phyloP scores from a whole-genome alignment of 2,329 filamentous ascomycete species.

The Penicillium sp. region DNA sequence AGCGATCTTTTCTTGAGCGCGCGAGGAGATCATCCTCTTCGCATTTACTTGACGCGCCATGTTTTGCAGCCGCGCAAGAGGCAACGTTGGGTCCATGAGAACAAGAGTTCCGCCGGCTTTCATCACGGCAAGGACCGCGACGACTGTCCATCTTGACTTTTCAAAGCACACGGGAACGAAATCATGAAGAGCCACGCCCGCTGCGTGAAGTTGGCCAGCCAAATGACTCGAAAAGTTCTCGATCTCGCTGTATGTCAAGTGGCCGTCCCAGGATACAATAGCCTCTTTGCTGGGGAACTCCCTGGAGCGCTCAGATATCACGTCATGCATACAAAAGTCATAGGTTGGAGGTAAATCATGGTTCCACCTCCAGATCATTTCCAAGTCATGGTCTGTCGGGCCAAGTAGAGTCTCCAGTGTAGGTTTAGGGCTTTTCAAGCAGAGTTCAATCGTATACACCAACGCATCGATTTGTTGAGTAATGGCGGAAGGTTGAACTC shows the following conservation, averaged over 20 bases:
- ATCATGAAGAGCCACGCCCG: slow-evolving; percentile 23
- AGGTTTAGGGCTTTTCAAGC: slow-evolving; percentile 23
- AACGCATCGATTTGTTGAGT: slow-evolving; percentile 40
- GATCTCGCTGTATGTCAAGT: slow-evolving; percentile 26
- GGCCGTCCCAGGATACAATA: slow-evolving; percentile 30
- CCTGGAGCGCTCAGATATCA: slow-evolving; percentile 31
- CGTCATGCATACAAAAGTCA: slow-evolving; percentile 45
- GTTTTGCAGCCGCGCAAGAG: slow-evolving; percentile 30
- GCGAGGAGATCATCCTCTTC: slow-evolving; percentile 26
- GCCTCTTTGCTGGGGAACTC: slow-evolving; percentile 22
- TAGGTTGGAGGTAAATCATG: slow-evolving; percentile 39
- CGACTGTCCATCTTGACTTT: slow-evolving; percentile 30
- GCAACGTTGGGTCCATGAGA: slow-evolving; percentile 30
- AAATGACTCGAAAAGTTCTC: slow-evolving; percentile 32
- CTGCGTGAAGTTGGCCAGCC: slow-evolving; percentile 20
- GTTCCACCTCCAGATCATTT: slow-evolving; percentile 47
- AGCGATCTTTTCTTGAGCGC: slow-evolving; percentile 24
- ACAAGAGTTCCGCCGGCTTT: slow-evolving; percentile 29
- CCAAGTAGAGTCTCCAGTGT: slow-evolving; percentile 30
- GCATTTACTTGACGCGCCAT: slow-evolving; percentile 27
- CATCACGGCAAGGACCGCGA: slow-evolving; percentile 31
- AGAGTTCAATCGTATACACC: slow-evolving; percentile 36
- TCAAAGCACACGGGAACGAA: slow-evolving; percentile 31
- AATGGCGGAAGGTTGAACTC: slow-evolving; percentile 41
- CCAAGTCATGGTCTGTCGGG: slow-evolving; percentile 34